Evolutionary conservation across 2,329 filamentous ascomycete species (phyloP).

Genomic region (Bipolaris oryzae): DNA sequence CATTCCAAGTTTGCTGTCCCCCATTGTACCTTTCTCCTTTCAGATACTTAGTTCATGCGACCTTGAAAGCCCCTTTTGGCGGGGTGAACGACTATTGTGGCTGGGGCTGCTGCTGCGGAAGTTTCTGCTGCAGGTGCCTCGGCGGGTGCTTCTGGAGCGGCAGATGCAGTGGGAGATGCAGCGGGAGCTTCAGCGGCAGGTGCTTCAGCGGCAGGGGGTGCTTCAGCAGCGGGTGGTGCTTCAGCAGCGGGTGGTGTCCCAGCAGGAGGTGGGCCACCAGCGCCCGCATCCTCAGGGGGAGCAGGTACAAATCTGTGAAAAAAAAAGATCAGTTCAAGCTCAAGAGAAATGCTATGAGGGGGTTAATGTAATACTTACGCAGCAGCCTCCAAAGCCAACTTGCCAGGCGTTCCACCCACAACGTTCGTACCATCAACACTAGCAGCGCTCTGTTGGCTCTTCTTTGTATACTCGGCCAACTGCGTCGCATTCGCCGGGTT

Average conservation of each 20-base stretch:
- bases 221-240: slow-evolving; percentile 1
- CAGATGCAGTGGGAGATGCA: slow-evolving; percentile 10
- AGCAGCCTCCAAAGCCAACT: slow-evolving; percentile 31
- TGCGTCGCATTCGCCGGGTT: slow-evolving; percentile 32
- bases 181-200: not conserved
- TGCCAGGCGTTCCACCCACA: slow-evolving; percentile 29
- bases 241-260: slow-evolving; percentile 5
- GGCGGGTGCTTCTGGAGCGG: slow-evolving; percentile 12
- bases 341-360: too few species aligned
- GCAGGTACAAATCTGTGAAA: slow-evolving; percentile 28
- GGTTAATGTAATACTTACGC: too few species aligned
- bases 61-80: too few species aligned
- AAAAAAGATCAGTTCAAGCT: slow-evolving; percentile 1
- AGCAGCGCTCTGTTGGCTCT: slow-evolving; percentile 27
- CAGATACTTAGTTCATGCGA: too few species aligned
- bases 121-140: too few species aligned
- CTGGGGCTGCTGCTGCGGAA: too few species aligned
- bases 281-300: slow-evolving; percentile 25
- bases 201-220: not conserved
- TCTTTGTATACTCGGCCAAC: slow-evolving; percentile 36
- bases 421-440: slow-evolving; percentile 32
- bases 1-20: too few species aligned
- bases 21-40: too few species aligned
- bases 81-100: too few species aligned
- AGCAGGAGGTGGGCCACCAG: slow-evolving; percentile 21